A percentile compares a stretch with the other conserved stretches of the same genome.
Evolutionary conservation across 1,284 basidiomycete genomes (phyloP).

Genomic region (Sutorius eximius): DNA sequence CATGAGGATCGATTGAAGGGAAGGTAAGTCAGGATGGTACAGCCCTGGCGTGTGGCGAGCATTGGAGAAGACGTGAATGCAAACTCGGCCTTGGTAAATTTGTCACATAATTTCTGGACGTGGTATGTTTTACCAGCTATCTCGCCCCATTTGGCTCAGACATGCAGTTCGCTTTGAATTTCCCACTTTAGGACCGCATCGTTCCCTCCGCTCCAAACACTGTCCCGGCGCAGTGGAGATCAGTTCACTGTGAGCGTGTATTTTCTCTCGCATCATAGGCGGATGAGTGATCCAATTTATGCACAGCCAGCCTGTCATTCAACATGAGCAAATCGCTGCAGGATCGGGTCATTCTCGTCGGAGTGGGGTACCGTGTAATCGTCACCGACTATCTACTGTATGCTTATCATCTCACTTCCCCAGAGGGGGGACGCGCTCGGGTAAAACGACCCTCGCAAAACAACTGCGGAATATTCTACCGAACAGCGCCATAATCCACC

Average conservation of each 20-base stretch:
- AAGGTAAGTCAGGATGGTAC: conserved; percentile 46
- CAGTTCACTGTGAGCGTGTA: not conserved
- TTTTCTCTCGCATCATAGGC: not conserved
- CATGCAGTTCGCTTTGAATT: not conserved
- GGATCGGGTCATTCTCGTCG: conserved; percentile 58
- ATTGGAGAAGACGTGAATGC: too few species aligned
- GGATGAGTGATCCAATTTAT: not conserved
- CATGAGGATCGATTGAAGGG: conserved; percentile 57
- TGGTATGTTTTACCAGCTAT: too few species aligned
- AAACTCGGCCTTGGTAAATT: too few species aligned
- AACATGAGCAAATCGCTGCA: conserved; percentile 19
- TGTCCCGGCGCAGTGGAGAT: not conserved
- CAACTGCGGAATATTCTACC: conserved; percentile 78
- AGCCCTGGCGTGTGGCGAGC: too few species aligned
- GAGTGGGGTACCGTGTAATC: conserved; percentile 54
- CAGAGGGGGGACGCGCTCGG: conserved; percentile 82
- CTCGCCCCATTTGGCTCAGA: not conserved
- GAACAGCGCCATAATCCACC: conserved; percentile 83
- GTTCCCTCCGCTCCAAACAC: not conserved
- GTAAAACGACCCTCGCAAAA: conserved; percentile 95
- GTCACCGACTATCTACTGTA: not conserved
- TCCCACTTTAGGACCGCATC: not conserved
- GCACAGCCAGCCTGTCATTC: not conserved
- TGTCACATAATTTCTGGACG: too few species aligned
- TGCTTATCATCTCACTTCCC: conserved; percentile 7